Evolutionary conservation across 2,329 filamentous ascomycete species (phyloP).

Genomic region (Leptographium wingfieldii): DNA sequence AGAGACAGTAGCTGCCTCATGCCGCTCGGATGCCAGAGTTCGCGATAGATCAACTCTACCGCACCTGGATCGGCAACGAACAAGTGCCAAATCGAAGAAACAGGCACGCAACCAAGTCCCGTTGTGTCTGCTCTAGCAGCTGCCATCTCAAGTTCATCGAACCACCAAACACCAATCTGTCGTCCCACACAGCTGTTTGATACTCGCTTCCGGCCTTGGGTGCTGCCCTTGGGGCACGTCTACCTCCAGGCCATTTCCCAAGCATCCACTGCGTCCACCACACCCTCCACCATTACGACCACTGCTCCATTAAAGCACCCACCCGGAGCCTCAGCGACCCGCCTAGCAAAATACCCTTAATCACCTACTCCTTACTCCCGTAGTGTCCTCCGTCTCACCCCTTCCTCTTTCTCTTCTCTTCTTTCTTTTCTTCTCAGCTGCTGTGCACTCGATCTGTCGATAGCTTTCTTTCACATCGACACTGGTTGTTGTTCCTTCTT

Average conservation of each 20-base stretch:
- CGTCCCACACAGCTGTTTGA: conserved; percentile 28
- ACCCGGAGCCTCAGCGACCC: not conserved
- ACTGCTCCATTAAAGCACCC: conserved; percentile 16
- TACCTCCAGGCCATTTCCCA: conserved; percentile 13
- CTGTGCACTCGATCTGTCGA: conserved; percentile 39
- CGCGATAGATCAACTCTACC: conserved; percentile 37
- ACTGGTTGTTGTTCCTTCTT: conserved; percentile 21
- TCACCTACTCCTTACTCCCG: conserved; percentile 3
- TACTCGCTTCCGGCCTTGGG: conserved; percentile 24
- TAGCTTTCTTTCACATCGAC: conserved; percentile 40
- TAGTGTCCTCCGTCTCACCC: conserved; percentile 2
- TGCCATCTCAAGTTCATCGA: not conserved
- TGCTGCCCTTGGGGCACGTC: conserved; percentile 26
- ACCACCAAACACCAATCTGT: conserved; percentile 4
- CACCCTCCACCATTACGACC: conserved; percentile 6
- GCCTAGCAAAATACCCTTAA: not conserved
- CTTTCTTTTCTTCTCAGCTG: conserved; percentile 23
- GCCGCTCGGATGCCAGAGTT: conserved; percentile 42
- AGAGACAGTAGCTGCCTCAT: conserved; percentile 18
- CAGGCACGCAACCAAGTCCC: not conserved
- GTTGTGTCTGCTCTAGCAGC: not conserved
- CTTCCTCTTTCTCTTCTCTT: conserved; percentile 11
- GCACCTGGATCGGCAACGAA: conserved; percentile 36
- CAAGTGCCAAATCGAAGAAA: conserved; percentile 11
- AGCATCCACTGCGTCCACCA: conserved; percentile 5